Evolutionary conservation across 73 alveolate genomes (phyloP), one percentile per base, ranked within the genome.

Genomic region (Paramecium tetraurelia): DNA sequence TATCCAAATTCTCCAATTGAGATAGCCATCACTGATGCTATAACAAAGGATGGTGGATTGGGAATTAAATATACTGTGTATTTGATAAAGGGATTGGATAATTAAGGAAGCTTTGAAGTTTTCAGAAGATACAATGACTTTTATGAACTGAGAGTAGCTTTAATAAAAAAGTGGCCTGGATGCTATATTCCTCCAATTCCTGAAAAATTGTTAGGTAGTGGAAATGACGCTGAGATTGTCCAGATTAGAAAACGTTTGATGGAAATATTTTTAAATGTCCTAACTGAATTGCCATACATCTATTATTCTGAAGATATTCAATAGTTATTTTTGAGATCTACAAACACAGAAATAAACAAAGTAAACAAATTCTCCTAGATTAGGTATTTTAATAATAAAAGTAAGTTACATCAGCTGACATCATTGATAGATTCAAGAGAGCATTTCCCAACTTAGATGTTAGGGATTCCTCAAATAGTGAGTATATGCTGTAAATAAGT

Each of bases 101-200:
- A 53, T 53, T 53, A 1, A 21, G 96, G 96, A 24, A 70, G 77
- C 21, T 93, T 93, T 53, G 88, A 93, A 36, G 92, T 89, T 21
- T 59, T 12, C 63, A 93, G 99, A 68, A 93, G 99, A 92, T 98
- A 96, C 83, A 95, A 94, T 69, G 99, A 98, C 58, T 98, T 98
- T 92, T 93, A 83, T 95, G 93, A 95, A 75, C 90, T 98, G 43
- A 97, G 99, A 93, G 89, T 86, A 72, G 58, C 84, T 36, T 80
- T 98, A 63, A 33, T 83, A 14, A 90, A 92, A 59, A 92, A 97
- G 63, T 98, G 98, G 97, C 99, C 99, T 4, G 98, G 99, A 14
- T 97, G 97, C 59, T 92, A 70, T 59, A 93, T 98, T 69, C 99
- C 99, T 7, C 99, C 99, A 27, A 86, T 98, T 77, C 99, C 99